phyloP scores from a whole-genome alignment of 495 filamentous ascomycete species.

The Aspergillus leporis region DNA sequence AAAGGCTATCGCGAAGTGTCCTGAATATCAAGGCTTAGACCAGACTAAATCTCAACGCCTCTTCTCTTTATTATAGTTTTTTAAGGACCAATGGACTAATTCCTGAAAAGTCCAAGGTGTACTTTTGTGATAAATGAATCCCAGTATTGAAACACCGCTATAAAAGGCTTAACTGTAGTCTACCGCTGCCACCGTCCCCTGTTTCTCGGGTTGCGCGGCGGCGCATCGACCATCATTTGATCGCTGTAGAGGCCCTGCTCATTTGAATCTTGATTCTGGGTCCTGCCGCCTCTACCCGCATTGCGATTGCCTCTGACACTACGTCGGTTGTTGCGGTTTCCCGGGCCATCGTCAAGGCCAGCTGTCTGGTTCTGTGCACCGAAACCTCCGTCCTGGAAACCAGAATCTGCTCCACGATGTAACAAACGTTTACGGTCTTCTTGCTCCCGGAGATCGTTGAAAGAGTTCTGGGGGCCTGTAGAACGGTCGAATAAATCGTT shows the following conservation, averaged over 20 bases:
- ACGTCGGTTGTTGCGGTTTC: conserved; percentile 16
- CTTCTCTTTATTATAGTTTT: not conserved
- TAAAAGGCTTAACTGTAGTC: conserved; percentile 7
- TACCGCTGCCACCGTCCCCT: conserved; percentile 25
- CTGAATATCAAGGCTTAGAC: not conserved
- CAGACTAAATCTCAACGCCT: not conserved
- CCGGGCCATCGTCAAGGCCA: conserved; percentile 1
- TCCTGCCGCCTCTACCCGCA: conserved; percentile 11
- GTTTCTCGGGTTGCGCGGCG: conserved; percentile 26
- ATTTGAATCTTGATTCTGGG: conserved; percentile 13
- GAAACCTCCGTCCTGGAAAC: conserved; percentile 65
- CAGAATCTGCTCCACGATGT: conserved; percentile 45
- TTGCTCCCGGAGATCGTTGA: conserved; percentile 47
- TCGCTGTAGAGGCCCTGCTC: conserved; percentile 41
- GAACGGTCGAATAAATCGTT: conserved; percentile 32
- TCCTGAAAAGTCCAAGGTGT: not conserved
- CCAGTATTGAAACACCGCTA: not conserved
- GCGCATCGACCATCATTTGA: conserved; percentile 46
- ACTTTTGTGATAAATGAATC: not conserved
- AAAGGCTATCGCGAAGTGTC: not conserved
- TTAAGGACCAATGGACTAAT: not conserved
- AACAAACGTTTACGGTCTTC: conserved; percentile 45
- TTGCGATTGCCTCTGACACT: conserved; percentile 13
- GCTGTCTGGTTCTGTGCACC: conserved; percentile 34
- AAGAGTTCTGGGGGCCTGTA: conserved; percentile 29